Percentiles rank a stretch among this genome's conserved stretches.
Evolutionary conservation across 108 stramenopile species (phyloP).

Genomic region (Cyclotella kingstonii): DNA sequence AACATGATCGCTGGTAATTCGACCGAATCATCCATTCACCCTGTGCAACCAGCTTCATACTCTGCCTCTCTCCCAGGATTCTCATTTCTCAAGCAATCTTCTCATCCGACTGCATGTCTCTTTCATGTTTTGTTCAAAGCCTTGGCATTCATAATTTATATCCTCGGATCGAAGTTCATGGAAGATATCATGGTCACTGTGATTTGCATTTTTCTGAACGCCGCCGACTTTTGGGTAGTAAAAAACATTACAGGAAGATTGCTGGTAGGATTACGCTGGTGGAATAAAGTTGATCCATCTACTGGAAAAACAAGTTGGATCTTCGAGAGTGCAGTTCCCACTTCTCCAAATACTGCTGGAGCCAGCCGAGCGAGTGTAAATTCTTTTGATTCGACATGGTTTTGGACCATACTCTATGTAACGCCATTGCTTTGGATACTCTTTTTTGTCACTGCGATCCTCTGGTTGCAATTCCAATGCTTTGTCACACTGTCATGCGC

Average conservation of each 20-base stretch:
- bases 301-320: conserved; percentile 81
- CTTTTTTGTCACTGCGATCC: conserved; percentile 68
- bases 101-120: conserved; percentile 85
- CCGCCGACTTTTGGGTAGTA: conserved; percentile 98
- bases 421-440: conserved; percentile 81
- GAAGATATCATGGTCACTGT: conserved; percentile 91
- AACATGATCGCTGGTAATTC: conserved; percentile 17
- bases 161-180: conserved; percentile 78
- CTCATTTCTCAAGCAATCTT: conserved; percentile 37
- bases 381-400: conserved; percentile 79
- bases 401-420: conserved; percentile 92
- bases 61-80: conserved; percentile 16
- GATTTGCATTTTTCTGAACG: conserved; percentile 85
- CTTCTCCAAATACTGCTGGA: conserved; percentile 5
- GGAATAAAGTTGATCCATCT: conserved; percentile 90
- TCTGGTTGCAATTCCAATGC: conserved; percentile 84
- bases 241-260: conserved; percentile 89
- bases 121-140: conserved; percentile 94
- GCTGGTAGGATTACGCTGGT: conserved; percentile 96
- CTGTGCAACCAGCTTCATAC: conserved; percentile 1
- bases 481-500: conserved; percentile 84
- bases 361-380: conserved; percentile 32
- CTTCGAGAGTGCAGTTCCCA: conserved; percentile 76
- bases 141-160: conserved; percentile 78
- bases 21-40: background rate